A percentile compares a stretch with the other conserved stretches of the same genome.
Evolutionary conservation across 148 eudicot genomes (phyloP).

Genomic region (Heliosperma pusillum): DNA sequence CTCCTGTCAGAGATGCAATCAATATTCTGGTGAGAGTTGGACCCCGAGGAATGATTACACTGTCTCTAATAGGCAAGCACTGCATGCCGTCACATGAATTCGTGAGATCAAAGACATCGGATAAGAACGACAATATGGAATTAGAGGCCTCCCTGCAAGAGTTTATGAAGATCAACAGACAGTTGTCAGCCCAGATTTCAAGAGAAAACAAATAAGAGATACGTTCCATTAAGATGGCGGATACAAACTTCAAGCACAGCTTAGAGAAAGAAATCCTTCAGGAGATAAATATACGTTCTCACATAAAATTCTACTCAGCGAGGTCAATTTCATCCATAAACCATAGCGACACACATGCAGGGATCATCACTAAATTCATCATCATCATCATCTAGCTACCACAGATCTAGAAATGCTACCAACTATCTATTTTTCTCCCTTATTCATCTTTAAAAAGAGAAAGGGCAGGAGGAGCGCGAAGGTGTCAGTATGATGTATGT

Average conservation of each 20-base stretch:
- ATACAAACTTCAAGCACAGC: not conserved
- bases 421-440: not conserved
- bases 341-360: not conserved
- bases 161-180: constrained; percentile 2
- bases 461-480: not conserved
- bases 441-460: not conserved
- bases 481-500: not conserved
- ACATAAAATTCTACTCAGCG: not conserved
- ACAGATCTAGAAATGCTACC: not conserved
- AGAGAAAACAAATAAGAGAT: not conserved
- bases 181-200: not conserved
- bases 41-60: constrained; percentile 80
- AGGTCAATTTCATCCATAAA: not conserved
- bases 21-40: constrained; percentile 71
- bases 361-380: not conserved
- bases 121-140: constrained; percentile 83
- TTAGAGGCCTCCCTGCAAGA: constrained; percentile 97
- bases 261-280: not conserved
- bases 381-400: too few relatives aligned
- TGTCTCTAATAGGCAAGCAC: constrained; percentile 63
- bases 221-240: not conserved
- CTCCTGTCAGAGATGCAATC: constrained; percentile 86
- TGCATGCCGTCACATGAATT: constrained; percentile 58
- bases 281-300: not conserved
- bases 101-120: constrained; percentile 82